phyloP scores from a whole-genome alignment of 176 grass and related monocot species.

The Elaeis guineensis region DNA sequence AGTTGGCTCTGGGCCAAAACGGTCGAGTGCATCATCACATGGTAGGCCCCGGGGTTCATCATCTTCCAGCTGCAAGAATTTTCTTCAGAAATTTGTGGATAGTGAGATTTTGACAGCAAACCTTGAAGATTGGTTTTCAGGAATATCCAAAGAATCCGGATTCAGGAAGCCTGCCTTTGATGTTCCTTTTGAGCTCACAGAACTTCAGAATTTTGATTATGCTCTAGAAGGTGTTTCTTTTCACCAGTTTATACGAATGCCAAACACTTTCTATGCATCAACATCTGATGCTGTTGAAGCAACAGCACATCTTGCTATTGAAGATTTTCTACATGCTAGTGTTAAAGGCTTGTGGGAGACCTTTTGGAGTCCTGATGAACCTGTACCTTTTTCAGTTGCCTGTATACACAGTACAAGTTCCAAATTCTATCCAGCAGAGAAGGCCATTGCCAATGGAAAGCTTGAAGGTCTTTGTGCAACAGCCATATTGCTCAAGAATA shows the following conservation, averaged over 20 bases:
- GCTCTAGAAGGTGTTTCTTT: constrained; percentile 82
- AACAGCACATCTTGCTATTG: constrained; percentile 74
- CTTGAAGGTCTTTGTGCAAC: constrained; percentile 85
- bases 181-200: constrained; percentile 56
- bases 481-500: constrained; percentile 61
- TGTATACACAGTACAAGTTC: constrained; percentile 92
- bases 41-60: constrained; percentile 37
- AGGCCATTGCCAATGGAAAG: constrained; percentile 70
- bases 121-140: constrained; percentile 76
- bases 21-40: constrained; percentile 34
- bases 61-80: constrained; percentile 70
- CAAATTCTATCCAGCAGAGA: constrained; percentile 91
- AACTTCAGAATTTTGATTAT: constrained; percentile 90
- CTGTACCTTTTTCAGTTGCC: constrained; percentile 76
- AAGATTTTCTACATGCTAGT: constrained; percentile 85
- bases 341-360: constrained; percentile 85
- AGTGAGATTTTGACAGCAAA: constrained; percentile 67
- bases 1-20: constrained; percentile 42
- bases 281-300: constrained; percentile 77
- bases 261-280: constrained; percentile 64
- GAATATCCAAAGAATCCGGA: constrained; percentile 38
- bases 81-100: constrained; percentile 87
- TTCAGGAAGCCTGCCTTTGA: constrained; percentile 49
- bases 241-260: constrained; percentile 86
- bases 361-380: constrained; percentile 78